Evolutionary conservation across 2,329 filamentous ascomycete species (phyloP).

Genomic region (Hymenoscyphus infarciens): DNA sequence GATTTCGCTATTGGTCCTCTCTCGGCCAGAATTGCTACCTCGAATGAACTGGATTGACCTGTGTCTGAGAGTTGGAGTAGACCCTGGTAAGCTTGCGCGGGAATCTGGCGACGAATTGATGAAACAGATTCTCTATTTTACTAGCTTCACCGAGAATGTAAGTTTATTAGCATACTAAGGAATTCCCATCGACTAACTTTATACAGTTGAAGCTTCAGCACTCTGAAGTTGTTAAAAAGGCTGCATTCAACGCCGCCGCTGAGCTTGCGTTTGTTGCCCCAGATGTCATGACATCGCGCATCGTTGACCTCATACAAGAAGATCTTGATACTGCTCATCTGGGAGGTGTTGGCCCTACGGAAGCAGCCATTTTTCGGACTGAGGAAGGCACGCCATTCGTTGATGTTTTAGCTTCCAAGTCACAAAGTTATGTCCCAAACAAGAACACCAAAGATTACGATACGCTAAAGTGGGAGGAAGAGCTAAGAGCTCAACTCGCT

Average conservation of each 20-base stretch:
- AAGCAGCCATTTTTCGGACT: slow-evolving; percentile 89
- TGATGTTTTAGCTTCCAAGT: slow-evolving; percentile 84
- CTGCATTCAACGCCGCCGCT: slow-evolving; percentile 80
- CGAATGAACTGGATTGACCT: slow-evolving; percentile 83
- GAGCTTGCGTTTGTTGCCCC: slow-evolving; percentile 94
- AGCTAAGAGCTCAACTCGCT: slow-evolving; percentile 81
- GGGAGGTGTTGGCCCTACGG: slow-evolving; percentile 72
- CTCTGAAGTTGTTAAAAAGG: slow-evolving; percentile 52
- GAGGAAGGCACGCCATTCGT: slow-evolving; percentile 85
- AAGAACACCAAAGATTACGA: slow-evolving; percentile 96
- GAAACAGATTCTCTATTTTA: slow-evolving; percentile 56
- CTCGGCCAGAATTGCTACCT: slow-evolving; percentile 73
- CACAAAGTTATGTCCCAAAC: slow-evolving; percentile 64
- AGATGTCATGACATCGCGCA: slow-evolving; percentile 69
- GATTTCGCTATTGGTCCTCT: slow-evolving; percentile 72
- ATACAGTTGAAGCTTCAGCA: slow-evolving; percentile 30
- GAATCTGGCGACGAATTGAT: slow-evolving; percentile 63
- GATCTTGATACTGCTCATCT: slow-evolving; percentile 73
- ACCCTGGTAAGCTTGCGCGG: slow-evolving; percentile 74
- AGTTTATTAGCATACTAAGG: slow-evolving; percentile 20
- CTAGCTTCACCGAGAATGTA: slow-evolving; percentile 52
- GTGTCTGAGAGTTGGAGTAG: slow-evolving; percentile 73
- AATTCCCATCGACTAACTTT: slow-evolving; percentile 11
- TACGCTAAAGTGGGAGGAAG: slow-evolving; percentile 94
- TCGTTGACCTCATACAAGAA: slow-evolving; percentile 68